Conservation (phyloP, 345 rosid species). For the Brassica juncea region DNA sequence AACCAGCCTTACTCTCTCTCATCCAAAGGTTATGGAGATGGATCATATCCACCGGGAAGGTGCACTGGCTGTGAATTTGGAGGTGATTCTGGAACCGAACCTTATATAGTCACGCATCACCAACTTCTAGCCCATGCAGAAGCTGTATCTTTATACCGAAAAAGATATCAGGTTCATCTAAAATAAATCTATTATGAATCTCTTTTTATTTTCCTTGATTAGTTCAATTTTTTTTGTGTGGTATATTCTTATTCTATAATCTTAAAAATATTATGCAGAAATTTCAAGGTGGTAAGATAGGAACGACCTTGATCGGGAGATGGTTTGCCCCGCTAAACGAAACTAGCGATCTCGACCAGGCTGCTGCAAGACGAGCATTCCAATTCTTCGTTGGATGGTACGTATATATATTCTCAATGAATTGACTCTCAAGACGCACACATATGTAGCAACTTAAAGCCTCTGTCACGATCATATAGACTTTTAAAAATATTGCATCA, state of each 20-base stretch:
- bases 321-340: constrained; percentile 17
- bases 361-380: constrained; percentile 32
- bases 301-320: constrained; percentile 25
- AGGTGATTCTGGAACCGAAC: constrained; percentile 42
- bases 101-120: constrained; percentile 46
- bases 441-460: neutral
- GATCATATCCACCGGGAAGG: no score
- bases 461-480: neutral
- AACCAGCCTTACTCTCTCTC: constrained; percentile 40
- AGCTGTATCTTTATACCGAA: constrained; percentile 33
- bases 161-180: constrained; percentile 29
- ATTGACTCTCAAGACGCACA: neutral
- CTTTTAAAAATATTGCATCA: no score
- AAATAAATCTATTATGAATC: no score
- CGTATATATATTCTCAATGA: neutral
- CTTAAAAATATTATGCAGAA: neutral
- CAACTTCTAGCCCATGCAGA: constrained; percentile 48
- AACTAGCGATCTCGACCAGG: neutral
- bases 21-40: constrained; percentile 14
- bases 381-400: constrained; percentile 37
- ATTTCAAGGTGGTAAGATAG: constrained; percentile 28
- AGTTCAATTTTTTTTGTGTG: no score
- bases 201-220: no score
- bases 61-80: neutral
- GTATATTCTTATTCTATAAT: no score